These are phyloP conservation scores for Ceratobasidium sp. DNA, from an alignment of 1,284 basidiomycete genomes.

Conservation along the genomic window DNA sequence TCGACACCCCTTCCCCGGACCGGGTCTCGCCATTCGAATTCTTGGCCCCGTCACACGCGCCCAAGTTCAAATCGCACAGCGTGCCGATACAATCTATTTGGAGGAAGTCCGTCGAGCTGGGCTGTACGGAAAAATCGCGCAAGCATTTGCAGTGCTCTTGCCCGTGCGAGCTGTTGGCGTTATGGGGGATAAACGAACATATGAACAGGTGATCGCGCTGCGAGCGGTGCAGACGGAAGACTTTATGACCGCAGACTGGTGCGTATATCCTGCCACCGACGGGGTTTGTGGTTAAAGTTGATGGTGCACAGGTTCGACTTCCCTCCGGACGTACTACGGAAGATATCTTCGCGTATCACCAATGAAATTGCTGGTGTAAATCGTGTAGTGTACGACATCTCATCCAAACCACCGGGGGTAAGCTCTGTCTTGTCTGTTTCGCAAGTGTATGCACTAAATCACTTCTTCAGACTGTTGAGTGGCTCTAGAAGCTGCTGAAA, in stretches of 20 bases:
- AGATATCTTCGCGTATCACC: slow-evolving; percentile 96
- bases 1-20: slow-evolving; percentile 99
- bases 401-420: slow-evolving; percentile 95
- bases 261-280: slow-evolving; percentile 28
- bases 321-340: slow-evolving; percentile 90
- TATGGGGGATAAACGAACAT: slow-evolving; percentile 97
- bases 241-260: slow-evolving; percentile 99
- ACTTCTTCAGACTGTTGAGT: slow-evolving; percentile 55
- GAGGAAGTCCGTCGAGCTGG: slow-evolving; percentile 96
- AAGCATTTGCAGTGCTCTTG: slow-evolving; percentile 97
- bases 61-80: slow-evolving; percentile 95
- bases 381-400: slow-evolving; percentile 96
- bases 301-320: slow-evolving; percentile 82
- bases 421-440: slow-evolving; percentile 55
- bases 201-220: slow-evolving; percentile 95
- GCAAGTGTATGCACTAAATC: background rate
- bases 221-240: slow-evolving; percentile 94
- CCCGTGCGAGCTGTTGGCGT: slow-evolving; percentile 98
- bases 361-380: slow-evolving; percentile 97
- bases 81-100: slow-evolving; percentile 97
- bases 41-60: slow-evolving; percentile 93
- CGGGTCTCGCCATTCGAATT: slow-evolving; percentile 98
- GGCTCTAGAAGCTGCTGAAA: slow-evolving; percentile 53
- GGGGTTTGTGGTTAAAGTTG: slow-evolving; percentile 1
- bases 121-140: slow-evolving; percentile 94